Percentiles rank a stretch among this genome's conserved stretches.
Evolutionary conservation across 768 basidiomycete genomes (phyloP).

Genomic region (Mycena venus): DNA sequence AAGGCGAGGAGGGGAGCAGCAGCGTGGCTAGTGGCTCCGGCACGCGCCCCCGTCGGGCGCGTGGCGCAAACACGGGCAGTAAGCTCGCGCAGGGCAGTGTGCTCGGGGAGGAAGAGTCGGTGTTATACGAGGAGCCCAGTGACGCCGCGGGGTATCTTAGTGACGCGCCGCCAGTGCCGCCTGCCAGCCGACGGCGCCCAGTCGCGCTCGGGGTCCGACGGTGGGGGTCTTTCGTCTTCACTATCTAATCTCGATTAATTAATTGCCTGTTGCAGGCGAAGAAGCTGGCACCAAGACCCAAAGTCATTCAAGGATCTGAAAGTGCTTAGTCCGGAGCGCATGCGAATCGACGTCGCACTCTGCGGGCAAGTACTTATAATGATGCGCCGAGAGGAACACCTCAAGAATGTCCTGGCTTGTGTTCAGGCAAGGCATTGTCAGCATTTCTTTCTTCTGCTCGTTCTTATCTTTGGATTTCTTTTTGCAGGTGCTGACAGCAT

Average conservation of each 20-base stretch:
- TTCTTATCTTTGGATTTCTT: constrained; percentile 18
- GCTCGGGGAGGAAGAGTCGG: constrained; percentile 16
- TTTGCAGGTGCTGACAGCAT: constrained; percentile 61
- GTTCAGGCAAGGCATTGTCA: constrained; percentile 58
- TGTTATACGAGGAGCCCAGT: constrained; percentile 25
- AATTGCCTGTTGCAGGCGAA: constrained; percentile 53
- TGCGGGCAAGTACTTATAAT: constrained; percentile 81
- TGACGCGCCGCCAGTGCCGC: constrained; percentile 21
- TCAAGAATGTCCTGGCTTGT: constrained; percentile 72
- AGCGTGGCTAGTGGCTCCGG: constrained; percentile 4
- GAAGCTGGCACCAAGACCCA: constrained; percentile 75
- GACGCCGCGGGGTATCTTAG: constrained; percentile 32
- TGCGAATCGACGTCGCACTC: constrained; percentile 85
- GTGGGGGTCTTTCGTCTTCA: constrained; percentile 40
- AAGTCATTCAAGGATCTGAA: constrained; percentile 60
- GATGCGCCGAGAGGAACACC: constrained; percentile 75
- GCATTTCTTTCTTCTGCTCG: constrained; percentile 21
- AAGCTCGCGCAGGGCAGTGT: constrained; percentile 15
- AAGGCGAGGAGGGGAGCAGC: constrained; percentile 32
- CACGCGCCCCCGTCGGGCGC: not conserved
- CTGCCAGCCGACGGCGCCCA: constrained; percentile 31
- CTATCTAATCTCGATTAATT: not conserved
- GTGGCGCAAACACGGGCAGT: constrained; percentile 1
- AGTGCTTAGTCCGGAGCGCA: constrained; percentile 69
- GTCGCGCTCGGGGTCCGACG: constrained; percentile 41